A percentile compares a stretch with the other conserved stretches of the same genome.
phyloP scores from a whole-genome alignment of 768 basidiomycete species.

The Piloderma croceum region DNA sequence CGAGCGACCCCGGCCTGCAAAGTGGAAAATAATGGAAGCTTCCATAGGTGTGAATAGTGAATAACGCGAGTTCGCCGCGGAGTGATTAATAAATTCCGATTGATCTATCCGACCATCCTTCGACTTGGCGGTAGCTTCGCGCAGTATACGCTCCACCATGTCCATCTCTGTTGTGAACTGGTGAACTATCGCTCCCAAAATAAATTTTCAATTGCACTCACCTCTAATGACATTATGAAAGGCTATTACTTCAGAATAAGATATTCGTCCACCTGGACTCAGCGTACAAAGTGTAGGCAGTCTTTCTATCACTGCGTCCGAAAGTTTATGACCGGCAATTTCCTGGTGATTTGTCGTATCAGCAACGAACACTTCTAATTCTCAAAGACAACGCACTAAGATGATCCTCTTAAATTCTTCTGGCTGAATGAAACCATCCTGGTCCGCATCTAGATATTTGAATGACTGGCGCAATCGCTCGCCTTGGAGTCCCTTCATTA shows the following conservation, averaged over 20 bases:
- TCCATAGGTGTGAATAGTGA: slow-evolving; percentile 97
- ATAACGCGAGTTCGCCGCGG: slow-evolving; percentile 83
- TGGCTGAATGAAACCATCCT: slow-evolving; percentile 90
- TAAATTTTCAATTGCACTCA: slow-evolving; percentile 34
- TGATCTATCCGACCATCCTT: slow-evolving; percentile 96
- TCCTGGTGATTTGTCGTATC: slow-evolving; percentile 47
- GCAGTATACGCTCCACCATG: slow-evolving; percentile 89
- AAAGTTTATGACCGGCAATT: slow-evolving; percentile 95
- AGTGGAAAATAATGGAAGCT: slow-evolving; percentile 96
- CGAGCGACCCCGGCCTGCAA: slow-evolving; percentile 76
- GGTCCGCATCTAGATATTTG: slow-evolving; percentile 81
- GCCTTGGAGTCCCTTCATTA: slow-evolving; percentile 98
- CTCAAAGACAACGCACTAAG: slow-evolving; percentile 54
- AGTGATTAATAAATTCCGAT: slow-evolving; percentile 90
- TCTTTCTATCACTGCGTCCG: slow-evolving; percentile 86
- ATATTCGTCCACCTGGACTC: slow-evolving; percentile 83
- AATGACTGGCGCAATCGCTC: slow-evolving; percentile 96
- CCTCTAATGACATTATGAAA: slow-evolving; percentile 96
- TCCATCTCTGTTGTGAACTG: slow-evolving; percentile 70
- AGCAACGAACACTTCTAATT: not conserved
- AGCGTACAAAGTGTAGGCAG: slow-evolving; percentile 89
- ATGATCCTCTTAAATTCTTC: slow-evolving; percentile 96
- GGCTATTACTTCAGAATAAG: slow-evolving; percentile 93
- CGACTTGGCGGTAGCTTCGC: slow-evolving; percentile 82
- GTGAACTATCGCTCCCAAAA: slow-evolving; percentile 1